Evolutionary conservation across 306 rosid species (phyloP).

Genomic region (Cucumis cinereus): DNA sequence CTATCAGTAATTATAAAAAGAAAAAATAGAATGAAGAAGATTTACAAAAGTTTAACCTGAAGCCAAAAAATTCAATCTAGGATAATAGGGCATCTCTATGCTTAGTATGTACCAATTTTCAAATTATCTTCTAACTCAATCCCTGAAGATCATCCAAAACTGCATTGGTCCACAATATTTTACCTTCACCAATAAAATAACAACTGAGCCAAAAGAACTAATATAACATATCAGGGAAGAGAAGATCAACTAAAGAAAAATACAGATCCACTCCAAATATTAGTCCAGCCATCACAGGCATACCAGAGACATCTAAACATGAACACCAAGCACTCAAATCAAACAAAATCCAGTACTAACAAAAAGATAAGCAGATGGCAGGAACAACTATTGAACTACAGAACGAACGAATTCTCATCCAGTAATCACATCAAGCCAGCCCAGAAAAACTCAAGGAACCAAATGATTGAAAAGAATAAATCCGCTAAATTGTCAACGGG

Average conservation of each 20-base stretch:
- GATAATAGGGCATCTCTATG: background rate
- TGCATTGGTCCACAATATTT: background rate
- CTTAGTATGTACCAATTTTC: background rate
- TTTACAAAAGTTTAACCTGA: background rate
- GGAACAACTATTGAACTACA: background rate
- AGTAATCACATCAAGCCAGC: background rate
- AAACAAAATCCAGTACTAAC: background rate
- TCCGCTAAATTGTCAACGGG: background rate
- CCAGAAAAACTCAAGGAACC: background rate
- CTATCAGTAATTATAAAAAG: background rate
- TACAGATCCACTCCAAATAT: conserved; percentile 2
- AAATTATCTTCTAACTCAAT: background rate
- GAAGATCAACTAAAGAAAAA: background rate
- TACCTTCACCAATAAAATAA: background rate
- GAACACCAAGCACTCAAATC: background rate
- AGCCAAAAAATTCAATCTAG: background rate
- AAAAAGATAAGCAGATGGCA: background rate
- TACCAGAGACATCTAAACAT: background rate
- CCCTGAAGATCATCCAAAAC: background rate
- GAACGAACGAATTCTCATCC: background rate
- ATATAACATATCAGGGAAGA: background rate
- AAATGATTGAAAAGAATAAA: background rate
- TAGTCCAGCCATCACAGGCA: background rate
- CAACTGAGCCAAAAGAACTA: background rate
- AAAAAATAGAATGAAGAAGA: background rate